Base-by-base conservation (phyloP, 495 filamentous ascomycete species). In the Talaromyces ruber region DNA sequence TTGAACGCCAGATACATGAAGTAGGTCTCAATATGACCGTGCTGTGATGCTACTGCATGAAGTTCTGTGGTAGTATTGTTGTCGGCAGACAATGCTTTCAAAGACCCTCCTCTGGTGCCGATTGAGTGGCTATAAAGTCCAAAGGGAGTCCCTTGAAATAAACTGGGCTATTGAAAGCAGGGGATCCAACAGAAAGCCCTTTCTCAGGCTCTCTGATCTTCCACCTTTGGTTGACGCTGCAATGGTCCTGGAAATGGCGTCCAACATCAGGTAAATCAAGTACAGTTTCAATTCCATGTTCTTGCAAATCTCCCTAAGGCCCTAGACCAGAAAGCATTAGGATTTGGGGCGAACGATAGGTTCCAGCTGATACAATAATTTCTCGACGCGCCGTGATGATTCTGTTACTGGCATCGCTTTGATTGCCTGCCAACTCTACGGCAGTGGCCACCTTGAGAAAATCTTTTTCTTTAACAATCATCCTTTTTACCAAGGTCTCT, bases 211-310 rank as follows among this genome's bases (percentile, higher is more conserved):
- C 61, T 34, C 67, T 69, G 6, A 79, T 60, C 58, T 74, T 74
- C 74, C 73, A 74, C 67, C 68, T 12, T 78, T 79, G 32, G 80
- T 67, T 22, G 76, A 75, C 16, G 75, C 71, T 29, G 79, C 79
- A 37, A 62, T 87, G 84, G 65, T 88, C 85, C 0, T 83, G 70
- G 1, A 87, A 76, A 67, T 86, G 82, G 64, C 83, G 74, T 4
- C 85, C 85, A 51, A 87, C 77, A 25, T 77, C 72, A 16, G 75
- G 75, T 1, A 77, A 68, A 7, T 82, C 73, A 1, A 78, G 66
- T 18, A 84, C 64, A 0, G 79, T 58, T 0, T 74, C 67, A 62
- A 89, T 84, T 3, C 66, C 67, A 64, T 79, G 78, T 60, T 80
- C 71, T 11, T 68, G 54, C 5, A 89, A 76, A 62, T 85, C 78